Conservation (phyloP, 768 basidiomycete genomes). For the Trametes cubensis region DNA sequence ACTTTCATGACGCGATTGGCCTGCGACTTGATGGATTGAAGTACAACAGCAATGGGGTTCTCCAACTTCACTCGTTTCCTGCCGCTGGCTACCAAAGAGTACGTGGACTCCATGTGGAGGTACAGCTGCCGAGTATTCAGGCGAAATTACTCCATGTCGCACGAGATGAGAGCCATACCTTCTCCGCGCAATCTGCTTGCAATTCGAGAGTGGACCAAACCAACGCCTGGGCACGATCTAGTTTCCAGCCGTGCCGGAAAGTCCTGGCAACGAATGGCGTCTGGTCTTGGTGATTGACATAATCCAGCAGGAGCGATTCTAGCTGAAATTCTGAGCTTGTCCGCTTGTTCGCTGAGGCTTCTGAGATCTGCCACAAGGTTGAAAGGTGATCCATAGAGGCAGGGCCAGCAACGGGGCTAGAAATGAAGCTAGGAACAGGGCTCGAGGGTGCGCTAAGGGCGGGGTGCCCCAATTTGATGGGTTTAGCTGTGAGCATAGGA, state of each 20-base stretch:
- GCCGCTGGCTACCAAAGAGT: conserved; percentile 41
- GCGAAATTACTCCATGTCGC: neutral
- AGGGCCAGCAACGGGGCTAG: conserved; percentile 14
- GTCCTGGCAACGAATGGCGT: conserved; percentile 58
- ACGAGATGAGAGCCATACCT: conserved; percentile 46
- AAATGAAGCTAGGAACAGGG: too few species aligned
- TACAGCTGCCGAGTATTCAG: conserved; percentile 51
- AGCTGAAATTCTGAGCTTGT: conserved; percentile 70
- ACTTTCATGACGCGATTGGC: conserved; percentile 40
- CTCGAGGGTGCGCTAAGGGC: too few species aligned
- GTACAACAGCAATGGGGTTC: conserved; percentile 60
- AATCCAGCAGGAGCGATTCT: conserved; percentile 63
- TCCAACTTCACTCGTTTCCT: conserved; percentile 59
- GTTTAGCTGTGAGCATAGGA: conserved; percentile 47
- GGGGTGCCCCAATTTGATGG: conserved; percentile 3
- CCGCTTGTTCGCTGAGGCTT: conserved; percentile 63
- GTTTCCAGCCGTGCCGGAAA: conserved; percentile 74
- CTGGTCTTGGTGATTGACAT: neutral
- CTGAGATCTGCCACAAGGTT: conserved; percentile 55
- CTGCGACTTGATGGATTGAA: conserved; percentile 49
- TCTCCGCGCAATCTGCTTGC: conserved; percentile 74
- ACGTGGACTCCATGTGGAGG: conserved; percentile 58
- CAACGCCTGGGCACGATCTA: conserved; percentile 68
- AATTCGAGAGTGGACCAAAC: conserved; percentile 81
- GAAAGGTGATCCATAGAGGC: conserved; percentile 26